These are phyloP conservation scores for Isoetes taiwanensis DNA, from an alignment of 75 land plant genomes.

Conservation along the genomic window DNA sequence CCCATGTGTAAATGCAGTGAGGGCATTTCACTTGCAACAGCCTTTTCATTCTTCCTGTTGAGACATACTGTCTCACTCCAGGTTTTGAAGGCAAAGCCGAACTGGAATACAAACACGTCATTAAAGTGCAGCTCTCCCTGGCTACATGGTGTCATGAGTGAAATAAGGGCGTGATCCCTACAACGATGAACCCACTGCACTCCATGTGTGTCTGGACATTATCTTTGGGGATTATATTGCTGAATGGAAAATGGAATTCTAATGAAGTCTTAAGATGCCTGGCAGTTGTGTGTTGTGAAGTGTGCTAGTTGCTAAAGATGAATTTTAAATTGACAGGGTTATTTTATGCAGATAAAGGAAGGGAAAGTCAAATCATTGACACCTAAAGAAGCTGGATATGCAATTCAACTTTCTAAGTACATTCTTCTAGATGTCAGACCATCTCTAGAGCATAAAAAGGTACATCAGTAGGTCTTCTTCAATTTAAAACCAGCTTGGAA, in stretches of 20 bases:
- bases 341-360: slow-evolving; percentile 42
- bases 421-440: slow-evolving; percentile 85
- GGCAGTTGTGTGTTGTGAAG: neutral
- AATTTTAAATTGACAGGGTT: neutral
- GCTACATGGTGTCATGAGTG: too few relatives aligned
- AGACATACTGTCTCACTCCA: too few relatives aligned
- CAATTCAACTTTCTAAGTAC: slow-evolving; percentile 63
- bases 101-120: too few relatives aligned
- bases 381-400: slow-evolving; percentile 84
- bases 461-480: too few relatives aligned
- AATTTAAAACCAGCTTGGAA: too few relatives aligned
- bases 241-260: neutral
- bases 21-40: too few relatives aligned
- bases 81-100: too few relatives aligned
- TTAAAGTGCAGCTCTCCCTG: too few relatives aligned
- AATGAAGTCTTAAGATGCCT: neutral
- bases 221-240: neutral
- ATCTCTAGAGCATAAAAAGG: slow-evolving; percentile 59
- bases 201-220: neutral
- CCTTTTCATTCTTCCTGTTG: too few relatives aligned
- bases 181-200: neutral
- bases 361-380: slow-evolving; percentile 52
- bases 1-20: too few relatives aligned
- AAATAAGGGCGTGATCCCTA: too few relatives aligned
- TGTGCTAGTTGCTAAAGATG: neutral